Conservation (phyloP, 2,329 filamentous ascomycete species). For the Colletotrichum tofieldiae region DNA sequence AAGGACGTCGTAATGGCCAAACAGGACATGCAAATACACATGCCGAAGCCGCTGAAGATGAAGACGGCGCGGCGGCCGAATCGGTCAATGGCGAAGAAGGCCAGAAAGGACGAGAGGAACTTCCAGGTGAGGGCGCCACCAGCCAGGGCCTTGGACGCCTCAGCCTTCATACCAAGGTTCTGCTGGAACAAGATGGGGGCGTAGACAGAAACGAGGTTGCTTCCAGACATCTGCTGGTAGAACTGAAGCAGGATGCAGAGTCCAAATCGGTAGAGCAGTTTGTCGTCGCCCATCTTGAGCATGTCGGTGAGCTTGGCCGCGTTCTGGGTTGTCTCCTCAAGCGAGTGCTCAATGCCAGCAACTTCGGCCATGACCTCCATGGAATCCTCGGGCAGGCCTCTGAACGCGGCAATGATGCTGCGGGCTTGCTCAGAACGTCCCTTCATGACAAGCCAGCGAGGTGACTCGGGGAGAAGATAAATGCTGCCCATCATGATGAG, state of each 20-base stretch:
- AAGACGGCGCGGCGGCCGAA: conserved; percentile 66
- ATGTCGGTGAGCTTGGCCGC: conserved; percentile 59
- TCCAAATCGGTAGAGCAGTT: conserved; percentile 64
- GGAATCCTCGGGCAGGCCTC: conserved; percentile 64
- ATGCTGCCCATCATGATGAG: conserved; percentile 53
- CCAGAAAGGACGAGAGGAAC: conserved; percentile 66
- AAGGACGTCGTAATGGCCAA: conserved; percentile 68
- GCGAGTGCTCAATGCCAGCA: conserved; percentile 63
- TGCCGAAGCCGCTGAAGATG: conserved; percentile 67
- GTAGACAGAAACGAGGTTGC: conserved; percentile 57
- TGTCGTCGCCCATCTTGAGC: conserved; percentile 65
- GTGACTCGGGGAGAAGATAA: conserved; percentile 53
- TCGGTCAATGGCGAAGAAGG: conserved; percentile 66
- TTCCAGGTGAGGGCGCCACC: conserved; percentile 70
- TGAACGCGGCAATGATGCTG: conserved; percentile 56
- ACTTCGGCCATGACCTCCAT: conserved; percentile 67
- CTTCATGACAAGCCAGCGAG: conserved; percentile 52
- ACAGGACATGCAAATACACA: conserved; percentile 69
- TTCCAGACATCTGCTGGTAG: conserved; percentile 55
- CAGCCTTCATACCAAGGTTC: conserved; percentile 57
- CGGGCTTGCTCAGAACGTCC: conserved; percentile 52
- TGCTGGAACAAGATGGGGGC: conserved; percentile 57
- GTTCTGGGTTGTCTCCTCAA: conserved; percentile 58
- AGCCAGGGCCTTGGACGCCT: conserved; percentile 59
- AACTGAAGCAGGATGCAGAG: conserved; percentile 67